Base-by-base conservation (phyloP, 371 early-diverging fungal species). In the Mucor mucedo region DNA sequence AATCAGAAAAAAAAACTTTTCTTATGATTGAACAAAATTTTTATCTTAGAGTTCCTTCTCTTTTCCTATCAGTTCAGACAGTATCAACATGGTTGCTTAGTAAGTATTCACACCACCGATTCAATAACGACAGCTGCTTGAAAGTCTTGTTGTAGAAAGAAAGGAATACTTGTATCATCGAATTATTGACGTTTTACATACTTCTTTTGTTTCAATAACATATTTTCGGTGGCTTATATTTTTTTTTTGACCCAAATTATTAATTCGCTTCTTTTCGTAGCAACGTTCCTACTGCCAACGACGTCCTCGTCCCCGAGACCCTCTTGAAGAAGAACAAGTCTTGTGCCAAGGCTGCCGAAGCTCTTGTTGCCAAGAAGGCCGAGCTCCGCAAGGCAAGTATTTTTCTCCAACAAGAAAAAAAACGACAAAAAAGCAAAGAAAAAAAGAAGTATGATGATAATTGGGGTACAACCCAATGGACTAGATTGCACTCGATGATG, bases 261-360 rank as follows among this genome's bases (percentile, higher is more conserved):
- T 50, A 29, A 50, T 30, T 1, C 21, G 21, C 21, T 55, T 42
- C 4, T 16, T 13, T 13, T 42, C 42, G 4, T 72, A 83, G 82
- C 72, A 80, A 73, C 72, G 85, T 83, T 57, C 84, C 87, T 68
- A 80, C 87, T 75, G 75, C 79, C 71, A 79, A 86, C 59, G 84
- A 90, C 67, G 85, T 91, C 61, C 89, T 89, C 77, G 89, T 89
- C 68, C 98, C 98, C 76, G 98, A 98, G 88, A 94, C 98, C 62
- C 88, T 97, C 71, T 87, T 98, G 81, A 98, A 97, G 91, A 96
- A 97, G 93, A 89, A 94, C 76, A 95, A 95, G 89, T 75, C 89
- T 73, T 81, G 86, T 68, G 93, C 93, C 70, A 93, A 96, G 89
- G 71, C 88, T 61, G 87, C 90, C 66, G 93, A 89, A 62, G 89